Evolutionary conservation across 768 basidiomycete species (phyloP).

Genomic region (Panus rudis): DNA sequence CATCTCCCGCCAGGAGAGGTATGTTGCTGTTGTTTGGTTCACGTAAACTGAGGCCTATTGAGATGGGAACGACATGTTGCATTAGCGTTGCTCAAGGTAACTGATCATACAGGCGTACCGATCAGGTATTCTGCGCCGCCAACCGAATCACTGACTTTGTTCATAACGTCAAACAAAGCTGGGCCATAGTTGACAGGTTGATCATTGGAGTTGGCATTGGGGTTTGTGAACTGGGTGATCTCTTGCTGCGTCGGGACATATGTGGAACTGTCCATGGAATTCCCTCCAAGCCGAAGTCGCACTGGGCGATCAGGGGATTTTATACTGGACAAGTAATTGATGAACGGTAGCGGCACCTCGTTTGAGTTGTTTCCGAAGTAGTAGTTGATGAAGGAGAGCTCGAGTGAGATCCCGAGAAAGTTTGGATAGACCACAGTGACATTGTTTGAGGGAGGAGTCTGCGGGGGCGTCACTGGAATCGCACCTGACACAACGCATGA

Average conservation of each 20-base stretch:
- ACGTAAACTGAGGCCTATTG: conserved; percentile 35
- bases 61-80: too few relatives aligned
- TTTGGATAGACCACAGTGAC: conserved; percentile 37
- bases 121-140: conserved; percentile 27
- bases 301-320: conserved; percentile 35
- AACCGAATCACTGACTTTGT: conserved; percentile 26
- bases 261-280: conserved; percentile 36
- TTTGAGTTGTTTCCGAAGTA: conserved; percentile 50
- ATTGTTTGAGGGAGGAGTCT: conserved; percentile 28
- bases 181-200: conserved; percentile 43
- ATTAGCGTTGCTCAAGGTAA: too few relatives aligned
- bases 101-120: conserved; percentile 21
- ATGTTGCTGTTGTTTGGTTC: conserved; percentile 31
- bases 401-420: conserved; percentile 60
- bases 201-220: conserved; percentile 33
- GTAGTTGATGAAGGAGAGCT: conserved; percentile 53
- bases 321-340: conserved; percentile 54
- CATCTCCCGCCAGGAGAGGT: conserved; percentile 26
- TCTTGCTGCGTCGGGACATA: conserved; percentile 35
- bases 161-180: conserved; percentile 40
- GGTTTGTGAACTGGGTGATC: conserved; percentile 33
- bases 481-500: conserved; percentile 5
- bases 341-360: conserved; percentile 43
- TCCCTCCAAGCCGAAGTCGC: conserved; percentile 45
- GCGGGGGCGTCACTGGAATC: conserved; percentile 11